Percentiles rank a stretch among this genome's conserved stretches.
Conservation (phyloP, 441 rosid species). For the Gossypium trilobum region DNA sequence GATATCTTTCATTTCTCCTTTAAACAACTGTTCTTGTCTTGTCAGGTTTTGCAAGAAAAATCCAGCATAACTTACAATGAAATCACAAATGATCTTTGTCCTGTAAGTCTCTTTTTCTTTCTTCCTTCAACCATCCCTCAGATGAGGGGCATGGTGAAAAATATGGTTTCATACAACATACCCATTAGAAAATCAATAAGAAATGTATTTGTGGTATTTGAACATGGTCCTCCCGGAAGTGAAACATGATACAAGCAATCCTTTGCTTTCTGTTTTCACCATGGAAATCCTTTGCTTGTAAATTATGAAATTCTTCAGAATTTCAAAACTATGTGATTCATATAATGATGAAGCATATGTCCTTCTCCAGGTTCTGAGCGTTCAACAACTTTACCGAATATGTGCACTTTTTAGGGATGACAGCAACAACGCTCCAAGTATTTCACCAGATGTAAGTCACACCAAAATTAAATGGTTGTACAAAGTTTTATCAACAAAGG, state of each 20-base stretch:
- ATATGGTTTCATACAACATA: neutral
- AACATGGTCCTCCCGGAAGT: neutral
- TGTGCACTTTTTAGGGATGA: conserved; percentile 68
- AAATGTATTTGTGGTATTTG: neutral
- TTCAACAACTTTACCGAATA: conserved; percentile 58
- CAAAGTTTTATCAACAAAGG: neutral
- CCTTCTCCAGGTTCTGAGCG: conserved; percentile 47
- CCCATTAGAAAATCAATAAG: too few species aligned
- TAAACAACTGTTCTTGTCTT: neutral
- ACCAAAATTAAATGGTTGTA: neutral
- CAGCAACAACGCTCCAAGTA: conserved; percentile 32
- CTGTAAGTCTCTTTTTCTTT: conserved; percentile 43
- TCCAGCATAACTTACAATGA: conserved; percentile 87
- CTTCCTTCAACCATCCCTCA: conserved; percentile 11
- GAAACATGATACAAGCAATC: neutral
- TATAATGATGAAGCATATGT: conserved; percentile 12
- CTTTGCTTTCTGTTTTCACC: neutral
- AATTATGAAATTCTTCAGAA: neutral
- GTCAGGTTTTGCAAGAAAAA: conserved; percentile 89
- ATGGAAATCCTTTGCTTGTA: neutral
- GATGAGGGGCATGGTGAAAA: neutral
- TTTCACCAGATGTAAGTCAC: conserved; percentile 52
- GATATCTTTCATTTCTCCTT: neutral
- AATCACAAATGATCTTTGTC: conserved; percentile 81
- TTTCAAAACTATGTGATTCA: neutral